Base-by-base conservation (phyloP, 805 yeast genomes). In the Blastobotrys mokoenaii region DNA sequence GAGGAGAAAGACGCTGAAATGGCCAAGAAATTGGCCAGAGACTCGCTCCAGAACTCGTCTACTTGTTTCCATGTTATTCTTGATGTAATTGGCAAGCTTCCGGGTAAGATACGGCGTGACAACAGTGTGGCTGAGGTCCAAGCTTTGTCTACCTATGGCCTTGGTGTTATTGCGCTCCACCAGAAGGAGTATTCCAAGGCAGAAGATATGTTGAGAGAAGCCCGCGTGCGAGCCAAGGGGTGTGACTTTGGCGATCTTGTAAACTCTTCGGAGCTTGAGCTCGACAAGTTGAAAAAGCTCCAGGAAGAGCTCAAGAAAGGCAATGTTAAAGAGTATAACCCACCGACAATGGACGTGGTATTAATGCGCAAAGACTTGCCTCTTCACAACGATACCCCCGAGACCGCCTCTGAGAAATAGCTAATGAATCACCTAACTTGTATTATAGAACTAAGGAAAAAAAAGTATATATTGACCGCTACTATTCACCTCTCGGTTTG, bases 61-160 rank as follows among this genome's bases (percentile, higher is more conserved):
- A 62, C 62, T 33, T 69, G 75, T 53, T 73, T 70, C 48, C 67
- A 70, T 40, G 63, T 69, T 7, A 71, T 73, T 12, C 53, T 73
- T n/a, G 62, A 59, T 8, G 68, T 68, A 34, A 61, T 73, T 2
- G 71, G 70, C 48, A 64, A 67, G 37, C 54, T 73, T 17, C 68
- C 70, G 1, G 56, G 67, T 22, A 47, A 53, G 43, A 34, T 58
- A 11, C 59, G 69, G 39, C 57, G 66, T 12, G 73, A 70, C 40
- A 60, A 62, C 9, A 64, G 67, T 34, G 64, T 82, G 10, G 72
- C 76, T 29, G 86, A 84, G 51, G 77, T 84, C 1, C 78, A 83
- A 36, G 93, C 94, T 0, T 69, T 89, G 59, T 79, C 95, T 0
- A 78, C 87, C 0, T 89, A 84, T 58, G 94, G 96, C 0, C 68